Conservation (phyloP, 208 protist species). For the Leishmania turanica region DNA sequence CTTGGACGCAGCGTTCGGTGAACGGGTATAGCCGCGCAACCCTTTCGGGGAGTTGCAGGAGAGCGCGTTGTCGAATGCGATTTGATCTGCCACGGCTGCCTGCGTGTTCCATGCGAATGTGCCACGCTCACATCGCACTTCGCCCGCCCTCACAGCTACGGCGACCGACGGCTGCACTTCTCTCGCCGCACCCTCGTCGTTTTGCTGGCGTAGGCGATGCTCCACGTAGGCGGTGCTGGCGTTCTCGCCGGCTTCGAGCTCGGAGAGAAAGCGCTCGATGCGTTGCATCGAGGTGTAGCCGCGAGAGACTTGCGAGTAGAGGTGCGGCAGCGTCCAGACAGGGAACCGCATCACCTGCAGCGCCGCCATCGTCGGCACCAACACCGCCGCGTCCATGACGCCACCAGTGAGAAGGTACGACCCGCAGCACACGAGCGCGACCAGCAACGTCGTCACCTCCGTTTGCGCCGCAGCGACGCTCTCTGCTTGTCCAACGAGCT, state of each 20-base stretch:
- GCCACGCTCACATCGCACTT: conserved; percentile 29
- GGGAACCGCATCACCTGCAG: conserved; percentile 77
- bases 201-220: conserved; percentile 13
- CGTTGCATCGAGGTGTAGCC: conserved; percentile 63
- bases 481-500: conserved; percentile 39
- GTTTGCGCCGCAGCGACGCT: conserved; percentile 52
- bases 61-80: conserved; percentile 2
- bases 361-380: conserved; percentile 75
- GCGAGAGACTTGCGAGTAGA: conserved; percentile 61
- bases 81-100: conserved; percentile 10
- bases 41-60: background rate
- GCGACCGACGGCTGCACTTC: background rate
- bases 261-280: conserved; percentile 58
- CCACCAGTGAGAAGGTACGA: conserved; percentile 61
- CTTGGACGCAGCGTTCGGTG: background rate
- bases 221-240: conserved; percentile 16
- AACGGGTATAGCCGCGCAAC: too few relatives aligned
- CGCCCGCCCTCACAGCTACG: conserved; percentile 11
- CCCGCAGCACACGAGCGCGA: conserved; percentile 65
- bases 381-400: conserved; percentile 57
- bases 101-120: conserved; percentile 35
- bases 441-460: conserved; percentile 61
- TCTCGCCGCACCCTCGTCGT: background rate
- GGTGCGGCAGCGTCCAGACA: conserved; percentile 60
- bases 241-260: conserved; percentile 28